Base-by-base conservation (phyloP, 495 filamentous ascomycete genomes). In the Penicillium daleae region DNA sequence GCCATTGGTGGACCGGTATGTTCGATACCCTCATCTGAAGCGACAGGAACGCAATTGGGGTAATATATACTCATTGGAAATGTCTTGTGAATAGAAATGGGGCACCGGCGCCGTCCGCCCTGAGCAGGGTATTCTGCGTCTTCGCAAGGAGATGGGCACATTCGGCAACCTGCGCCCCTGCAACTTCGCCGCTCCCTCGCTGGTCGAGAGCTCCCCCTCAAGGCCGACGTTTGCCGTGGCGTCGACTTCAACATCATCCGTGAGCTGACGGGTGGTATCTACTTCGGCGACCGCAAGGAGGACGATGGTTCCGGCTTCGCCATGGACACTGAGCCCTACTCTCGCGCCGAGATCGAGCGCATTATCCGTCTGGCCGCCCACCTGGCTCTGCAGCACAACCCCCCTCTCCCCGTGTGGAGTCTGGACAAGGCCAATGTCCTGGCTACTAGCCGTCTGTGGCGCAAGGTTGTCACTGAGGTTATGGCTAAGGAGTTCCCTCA, bases 391-490 rank as follows among this genome's bases (percentile, higher is more conserved):
- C 87, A 89, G 69, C 83, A 86, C 65, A 82, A 90, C 74, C 94
- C 94, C 9, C 92, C 92, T 26, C 79, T 87, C 27, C 89, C 90
- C 60, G 92, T 99, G 21, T 92, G 87, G 89, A 91, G 87, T 67
- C 74, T 99, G 73, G 95, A 99, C 72, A 99, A 99, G 87, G 95
- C 95, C 59, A 99, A 99, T 71, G 95, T 99, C 52, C 85, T 99
- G 50, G 95, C 95, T 22, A 96, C 94, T 15, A 89, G 85, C 63
- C 81, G 95, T 57, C 80, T 99, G 67, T 98, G 95, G 95, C 85
- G 95, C 56, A 93, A 91, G 81, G 88, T 89, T 4, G 89, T 97
- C 22, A 86, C 86, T 40, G 90, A 96, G 80, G 80, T 82, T 27
- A 82, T 96, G 61, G 83, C 77, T 22, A 89, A 89, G 57, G 95